Base-by-base conservation (phyloP, 805 yeast genomes). In the Candida anglica region DNA sequence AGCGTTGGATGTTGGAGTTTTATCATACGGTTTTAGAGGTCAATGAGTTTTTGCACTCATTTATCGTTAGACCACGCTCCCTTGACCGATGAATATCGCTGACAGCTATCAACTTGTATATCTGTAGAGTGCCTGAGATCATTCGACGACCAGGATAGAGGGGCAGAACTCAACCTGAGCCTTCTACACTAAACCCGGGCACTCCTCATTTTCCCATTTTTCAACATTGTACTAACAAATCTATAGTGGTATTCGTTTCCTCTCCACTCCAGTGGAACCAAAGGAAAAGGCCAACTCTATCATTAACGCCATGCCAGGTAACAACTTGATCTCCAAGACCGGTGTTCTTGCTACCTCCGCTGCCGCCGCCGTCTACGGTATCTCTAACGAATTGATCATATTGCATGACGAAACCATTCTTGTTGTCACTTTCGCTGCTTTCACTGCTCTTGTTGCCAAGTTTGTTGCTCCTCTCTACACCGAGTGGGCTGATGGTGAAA, bases 331-430 rank as follows among this genome's bases (percentile, higher is more conserved):
- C 50, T 78, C 96, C 48, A 93, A 93, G 79, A 87, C 97, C 43
- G 96, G 97, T 58, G 76, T 89, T 57, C 73, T 93, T 56, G 96
- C 96, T 54, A 89, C 98, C 35, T 77, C 91, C 42, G 79, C 96
- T 41, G 97, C 97, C 43, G 98, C 95, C 38, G 81, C 95, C 41
- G 64, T 91, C 49, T 93, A 88, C 69, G 96, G 96, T 47, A 81
- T 93, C 59, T 84, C 96, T 53, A 87, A 86, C 68, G 95, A 87
- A 66, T 75, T 93, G 50, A 82, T 89, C 68, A 86, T 93, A 49
- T 74, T 93, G 57, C 94, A 91, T 67, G 97, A 88, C 59, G 98
- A 93, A 76, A 75, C 96, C 56, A 77, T 87, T 50, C 72, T 93
- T 63, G 75, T 88, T 36, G 77, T 75, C 43, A 81, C 94, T 41